Evolutionary conservation across 805 yeast species (phyloP).

Genomic region (Zygoascus ofunaensis): DNA sequence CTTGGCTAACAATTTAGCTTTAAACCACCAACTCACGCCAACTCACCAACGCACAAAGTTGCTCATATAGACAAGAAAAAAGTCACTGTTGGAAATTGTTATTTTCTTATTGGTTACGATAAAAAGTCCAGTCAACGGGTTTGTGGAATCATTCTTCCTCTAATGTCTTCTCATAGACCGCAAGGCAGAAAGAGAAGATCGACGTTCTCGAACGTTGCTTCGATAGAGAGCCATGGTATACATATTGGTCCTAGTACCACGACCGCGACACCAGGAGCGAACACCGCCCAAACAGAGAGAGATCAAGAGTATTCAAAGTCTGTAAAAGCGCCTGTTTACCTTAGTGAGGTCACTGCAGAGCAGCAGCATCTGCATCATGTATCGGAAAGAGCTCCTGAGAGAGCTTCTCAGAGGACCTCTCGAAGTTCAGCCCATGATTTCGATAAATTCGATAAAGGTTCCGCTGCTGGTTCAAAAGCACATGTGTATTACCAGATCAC

Average conservation of each 20-base stretch:
- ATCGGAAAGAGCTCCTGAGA: background rate
- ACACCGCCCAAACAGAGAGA: background rate
- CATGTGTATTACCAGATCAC: conserved; percentile 12
- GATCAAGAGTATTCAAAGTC: background rate
- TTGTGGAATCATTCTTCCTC: too few relatives aligned
- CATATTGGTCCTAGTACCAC: background rate
- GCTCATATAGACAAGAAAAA: too few relatives aligned
- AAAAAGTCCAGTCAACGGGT: too few relatives aligned
- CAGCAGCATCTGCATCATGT: background rate
- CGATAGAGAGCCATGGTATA: conserved; percentile 14
- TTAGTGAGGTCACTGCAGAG: background rate
- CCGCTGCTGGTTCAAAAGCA: background rate
- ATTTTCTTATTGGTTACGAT: too few relatives aligned
- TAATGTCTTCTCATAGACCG: too few relatives aligned
- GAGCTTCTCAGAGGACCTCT: too few relatives aligned
- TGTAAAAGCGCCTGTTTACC: background rate
- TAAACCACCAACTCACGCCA: too few relatives aligned
- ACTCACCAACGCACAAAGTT: too few relatives aligned
- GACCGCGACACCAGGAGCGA: background rate
- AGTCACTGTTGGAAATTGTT: too few relatives aligned
- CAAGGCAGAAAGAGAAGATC: conserved; percentile 11
- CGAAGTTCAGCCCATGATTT: too few relatives aligned
- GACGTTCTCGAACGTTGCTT: conserved; percentile 15
- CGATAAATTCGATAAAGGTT: too few relatives aligned
- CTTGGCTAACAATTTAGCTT: too few relatives aligned